Evolutionary conservation across 129 eudicot species (phyloP).

Genomic region (Helianthus tuberosus): DNA sequence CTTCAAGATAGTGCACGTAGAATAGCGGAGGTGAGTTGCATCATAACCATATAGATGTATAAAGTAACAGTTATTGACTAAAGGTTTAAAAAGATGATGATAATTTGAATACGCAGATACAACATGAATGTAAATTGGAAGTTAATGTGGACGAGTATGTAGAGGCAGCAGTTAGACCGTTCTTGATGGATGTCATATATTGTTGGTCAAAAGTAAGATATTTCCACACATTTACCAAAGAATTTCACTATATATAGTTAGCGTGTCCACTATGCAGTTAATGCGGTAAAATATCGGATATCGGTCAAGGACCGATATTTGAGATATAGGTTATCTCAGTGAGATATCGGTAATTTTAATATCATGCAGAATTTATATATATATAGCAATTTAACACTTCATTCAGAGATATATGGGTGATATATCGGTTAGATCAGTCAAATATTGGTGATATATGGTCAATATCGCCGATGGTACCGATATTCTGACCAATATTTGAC

Average conservation of each 20-base stretch:
- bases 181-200: slow-evolving; percentile 97
- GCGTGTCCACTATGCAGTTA: neutral
- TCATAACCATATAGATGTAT: neutral
- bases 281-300: too few species aligned
- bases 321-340: too few species aligned
- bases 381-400: too few species aligned
- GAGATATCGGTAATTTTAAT: too few species aligned
- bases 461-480: too few species aligned
- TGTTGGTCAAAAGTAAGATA: slow-evolving; percentile 95
- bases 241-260: neutral
- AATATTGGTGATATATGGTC: too few species aligned
- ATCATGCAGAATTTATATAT: too few species aligned
- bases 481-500: too few species aligned
- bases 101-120: slow-evolving; percentile 58
- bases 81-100: neutral
- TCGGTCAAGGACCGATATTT: too few species aligned
- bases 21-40: slow-evolving; percentile 74
- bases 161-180: slow-evolving; percentile 90
- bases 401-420: too few species aligned
- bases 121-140: slow-evolving; percentile 94
- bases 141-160: slow-evolving; percentile 94
- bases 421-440: too few species aligned
- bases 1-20: slow-evolving; percentile 97
- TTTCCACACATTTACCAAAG: neutral
- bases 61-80: neutral